These are phyloP conservation scores for Emergomyces orientalis DNA, from an alignment of 2,329 filamentous ascomycete species.

Conservation along the genomic window DNA sequence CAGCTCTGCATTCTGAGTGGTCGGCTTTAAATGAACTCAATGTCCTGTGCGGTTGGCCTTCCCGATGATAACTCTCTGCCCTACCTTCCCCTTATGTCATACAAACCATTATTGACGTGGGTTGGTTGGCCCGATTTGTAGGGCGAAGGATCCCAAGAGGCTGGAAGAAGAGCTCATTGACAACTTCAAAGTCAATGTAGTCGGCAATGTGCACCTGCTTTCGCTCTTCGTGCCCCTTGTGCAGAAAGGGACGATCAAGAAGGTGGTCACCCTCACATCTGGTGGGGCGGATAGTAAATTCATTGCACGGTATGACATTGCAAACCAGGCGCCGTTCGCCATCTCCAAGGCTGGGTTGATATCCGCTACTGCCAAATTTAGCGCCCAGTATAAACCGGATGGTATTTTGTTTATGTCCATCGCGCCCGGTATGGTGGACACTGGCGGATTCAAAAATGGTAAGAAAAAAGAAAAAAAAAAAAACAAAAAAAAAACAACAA, in stretches of 20 bases:
- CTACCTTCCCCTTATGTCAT: not conserved
- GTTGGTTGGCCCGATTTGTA: conserved; percentile 12
- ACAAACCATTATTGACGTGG: not conserved
- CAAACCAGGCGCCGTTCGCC: conserved; percentile 35
- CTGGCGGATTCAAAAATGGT: not conserved
- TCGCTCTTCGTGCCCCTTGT: conserved; percentile 47
- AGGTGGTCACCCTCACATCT: conserved; percentile 44
- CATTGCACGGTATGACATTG: conserved; percentile 30
- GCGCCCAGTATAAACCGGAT: conserved; percentile 40
- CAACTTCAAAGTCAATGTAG: conserved; percentile 41
- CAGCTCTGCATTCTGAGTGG: conserved; percentile 27
- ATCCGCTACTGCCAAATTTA: conserved; percentile 45
- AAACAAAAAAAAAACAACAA: not conserved
- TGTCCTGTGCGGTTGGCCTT: conserved; percentile 28
- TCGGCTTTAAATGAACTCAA: conserved; percentile 29
- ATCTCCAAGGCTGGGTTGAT: conserved; percentile 47
- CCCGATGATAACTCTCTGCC: not conserved
- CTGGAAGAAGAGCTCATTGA: conserved; percentile 29
- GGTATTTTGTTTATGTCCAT: conserved; percentile 46
- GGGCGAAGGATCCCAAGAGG: conserved; percentile 24
- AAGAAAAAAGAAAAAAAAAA: not conserved
- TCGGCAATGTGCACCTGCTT: conserved; percentile 46
- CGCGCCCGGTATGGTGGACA: conserved; percentile 32
- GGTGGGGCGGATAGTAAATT: conserved; percentile 43
- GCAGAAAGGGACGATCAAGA: conserved; percentile 43